Evolutionary conservation across 2,329 filamentous ascomycete species (phyloP), one percentile per base, ranked within the genome.

Genomic region (Daldinia eschscholtzii): DNA sequence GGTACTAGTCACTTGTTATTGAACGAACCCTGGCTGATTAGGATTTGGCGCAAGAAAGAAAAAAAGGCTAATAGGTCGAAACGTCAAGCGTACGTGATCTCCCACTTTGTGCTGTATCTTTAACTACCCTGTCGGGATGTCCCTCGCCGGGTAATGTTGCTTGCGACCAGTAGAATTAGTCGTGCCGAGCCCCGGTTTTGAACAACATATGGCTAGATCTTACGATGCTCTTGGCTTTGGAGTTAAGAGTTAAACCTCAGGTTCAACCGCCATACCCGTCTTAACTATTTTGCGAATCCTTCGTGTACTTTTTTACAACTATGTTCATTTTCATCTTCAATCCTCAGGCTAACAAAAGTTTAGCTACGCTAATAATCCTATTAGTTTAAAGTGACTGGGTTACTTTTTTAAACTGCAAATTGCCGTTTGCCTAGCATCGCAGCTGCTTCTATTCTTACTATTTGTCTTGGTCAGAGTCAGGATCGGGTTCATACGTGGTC

Each of bases 31-130:
- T 42, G 30, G 58, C 44, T 35, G 37, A 64, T 42, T 64, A 63
- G 64, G 52, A 46, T 62, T 62, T 61, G 64, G 67, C 69, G 72
- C 70, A 72, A 76, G 74, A 73, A 76, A 74, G 73, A 76, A 73
- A 64, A 64, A 39, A 73, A 64, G 72, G 72, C 68, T 68, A 75
- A 76, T 73, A 66, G 76, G 75, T 78, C 81, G 80, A 83, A 83
- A 83, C 81, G 71, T 77, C 76, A 79, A 78, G 71, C 75, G 81
- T 82, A 82, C 75, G 81, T 82, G 80, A 79, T 79, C 74, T 75
- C 75, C 70, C 75, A 75, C 66, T 74, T 68, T 70, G 63, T 72
- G 70, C 76, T 76, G 75, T 77, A 73, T 76, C 71, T 78, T 74
- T 72, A 71, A 78, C 76, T 74, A 75, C 73, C 73, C 76, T 64